Base-by-base conservation (phyloP, 768 basidiomycete species). In the Coprinopsis cinerea region DNA sequence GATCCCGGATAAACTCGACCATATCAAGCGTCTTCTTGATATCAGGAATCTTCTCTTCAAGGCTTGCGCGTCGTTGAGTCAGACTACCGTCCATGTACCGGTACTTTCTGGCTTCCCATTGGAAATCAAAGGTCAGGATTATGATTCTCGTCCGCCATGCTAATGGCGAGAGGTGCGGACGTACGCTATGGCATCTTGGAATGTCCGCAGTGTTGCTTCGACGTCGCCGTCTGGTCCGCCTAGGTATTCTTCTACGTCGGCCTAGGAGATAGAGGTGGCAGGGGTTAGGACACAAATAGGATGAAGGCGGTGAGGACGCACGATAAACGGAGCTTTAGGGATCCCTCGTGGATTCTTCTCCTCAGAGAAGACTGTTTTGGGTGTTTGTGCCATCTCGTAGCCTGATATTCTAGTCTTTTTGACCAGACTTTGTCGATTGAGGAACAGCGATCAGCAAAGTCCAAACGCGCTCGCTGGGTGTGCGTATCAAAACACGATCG, bases 41-140 rank as follows among this genome's bases (percentile, higher is more conserved):
- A 64, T 99, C 96, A 0, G 95, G 94, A 30, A 97, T 93, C 75
- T 99, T 98, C 53, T 91, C 88, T 57, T 93, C 87, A 3, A 97
- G 74, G 15, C 85, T 81, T 45, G 76, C 76, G 47, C 87, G 76
- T 40, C 93, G 79, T 60, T 92, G 86, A 4, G 82, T 72, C 43
- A 94, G 73, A 62, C 82, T 93, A 14, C 81, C 70, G 57, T 98
- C 95, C 95, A 99, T 98, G 69, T 95, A 97, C 44, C 89, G 87
- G 74, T 99, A 98, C 75, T 99, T 98, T 59, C 95, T 99, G 70
- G 61, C 74, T 74, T 75, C 67, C 67, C 55, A 57, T n/a, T n/a
- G n/a, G 58, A 53, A 49, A 57, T 41, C 52, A 55, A 47, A 53
- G 54, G 57, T 55, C 47, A 62, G 35, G 61, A 52, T 55, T 53